Conservation (phyloP, 1,284 basidiomycete species). For the Cutaneotrichosporon cyanovorans region DNA sequence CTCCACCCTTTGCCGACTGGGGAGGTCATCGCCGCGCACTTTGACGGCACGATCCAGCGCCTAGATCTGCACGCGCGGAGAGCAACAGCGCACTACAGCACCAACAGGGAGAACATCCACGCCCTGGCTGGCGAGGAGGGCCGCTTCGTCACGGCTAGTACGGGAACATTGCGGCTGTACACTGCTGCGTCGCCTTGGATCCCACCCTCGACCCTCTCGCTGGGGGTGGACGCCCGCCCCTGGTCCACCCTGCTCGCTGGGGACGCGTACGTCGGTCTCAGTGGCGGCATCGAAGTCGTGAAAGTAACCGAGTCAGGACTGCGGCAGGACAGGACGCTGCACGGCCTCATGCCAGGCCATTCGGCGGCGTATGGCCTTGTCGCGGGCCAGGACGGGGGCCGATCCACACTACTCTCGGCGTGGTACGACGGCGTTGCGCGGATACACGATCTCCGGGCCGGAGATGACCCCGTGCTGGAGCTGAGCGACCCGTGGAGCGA, state of each 20-base stretch:
- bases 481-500: slow-evolving; percentile 40
- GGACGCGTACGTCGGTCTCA: slow-evolving; percentile 7
- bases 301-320: not conserved
- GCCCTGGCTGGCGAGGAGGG: slow-evolving; percentile 8
- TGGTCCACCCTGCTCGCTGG: slow-evolving; percentile 31
- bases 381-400: not conserved
- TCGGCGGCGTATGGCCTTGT: slow-evolving; percentile 13
- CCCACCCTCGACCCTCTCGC: slow-evolving; percentile 18
- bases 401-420: slow-evolving; percentile 26
- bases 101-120: slow-evolving; percentile 9
- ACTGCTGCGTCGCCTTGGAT: slow-evolving; percentile 32
- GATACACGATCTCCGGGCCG: slow-evolving; percentile 38
- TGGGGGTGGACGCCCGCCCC: slow-evolving; percentile 17
- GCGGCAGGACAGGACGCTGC: not conserved
- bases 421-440: slow-evolving; percentile 44
- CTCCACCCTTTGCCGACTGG: slow-evolving; percentile 18
- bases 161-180: slow-evolving; percentile 22
- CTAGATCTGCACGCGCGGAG: slow-evolving; percentile 5
- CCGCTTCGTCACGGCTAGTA: slow-evolving; percentile 23
- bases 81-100: slow-evolving; percentile 15
- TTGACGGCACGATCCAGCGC: slow-evolving; percentile 35
- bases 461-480: slow-evolving; percentile 17
- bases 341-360: not conserved
- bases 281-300: slow-evolving; percentile 7
- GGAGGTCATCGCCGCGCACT: slow-evolving; percentile 27